Conservation (phyloP, 192 early-diverging fungal species). For the Coemansia sp. region DNA sequence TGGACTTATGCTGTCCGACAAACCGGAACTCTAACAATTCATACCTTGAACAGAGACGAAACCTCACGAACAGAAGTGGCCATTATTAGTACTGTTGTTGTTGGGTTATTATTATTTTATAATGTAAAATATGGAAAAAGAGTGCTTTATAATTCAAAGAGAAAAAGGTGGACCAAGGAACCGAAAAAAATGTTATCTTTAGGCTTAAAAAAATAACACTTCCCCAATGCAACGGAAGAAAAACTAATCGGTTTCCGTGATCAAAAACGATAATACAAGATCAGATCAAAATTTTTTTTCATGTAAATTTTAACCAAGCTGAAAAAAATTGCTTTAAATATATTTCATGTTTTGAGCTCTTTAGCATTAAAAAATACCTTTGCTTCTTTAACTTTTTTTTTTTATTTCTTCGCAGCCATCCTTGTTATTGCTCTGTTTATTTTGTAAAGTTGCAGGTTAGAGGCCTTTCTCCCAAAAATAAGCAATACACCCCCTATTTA, state of each 20-base stretch:
- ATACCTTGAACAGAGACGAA: slow-evolving; percentile 58
- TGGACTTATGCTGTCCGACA: not conserved
- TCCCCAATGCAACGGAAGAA: not conserved
- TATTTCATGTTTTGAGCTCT: not conserved
- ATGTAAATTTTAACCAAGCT: too few species aligned
- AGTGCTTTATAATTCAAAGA: not conserved
- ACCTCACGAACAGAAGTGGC: slow-evolving; percentile 48
- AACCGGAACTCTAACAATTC: not conserved
- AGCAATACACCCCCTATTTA: too few species aligned
- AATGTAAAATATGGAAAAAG: not conserved
- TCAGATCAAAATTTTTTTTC: too few species aligned
- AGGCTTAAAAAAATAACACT: not conserved
- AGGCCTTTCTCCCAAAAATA: too few species aligned
- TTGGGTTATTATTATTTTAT: not conserved
- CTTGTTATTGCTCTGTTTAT: too few species aligned
- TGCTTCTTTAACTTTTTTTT: too few species aligned
- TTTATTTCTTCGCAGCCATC: too few species aligned
- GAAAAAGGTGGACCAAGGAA: not conserved
- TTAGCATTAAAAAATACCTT: not conserved
- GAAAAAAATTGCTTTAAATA: too few species aligned
- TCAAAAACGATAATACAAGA: not conserved
- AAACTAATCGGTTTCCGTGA: not conserved
- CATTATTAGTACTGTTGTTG: slow-evolving; percentile 4
- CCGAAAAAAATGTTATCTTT: not conserved
- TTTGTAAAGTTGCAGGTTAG: too few species aligned